These are phyloP conservation scores for Mariannaea elegans DNA, from an alignment of 2,329 filamentous ascomycete species.

Conservation along the genomic window DNA sequence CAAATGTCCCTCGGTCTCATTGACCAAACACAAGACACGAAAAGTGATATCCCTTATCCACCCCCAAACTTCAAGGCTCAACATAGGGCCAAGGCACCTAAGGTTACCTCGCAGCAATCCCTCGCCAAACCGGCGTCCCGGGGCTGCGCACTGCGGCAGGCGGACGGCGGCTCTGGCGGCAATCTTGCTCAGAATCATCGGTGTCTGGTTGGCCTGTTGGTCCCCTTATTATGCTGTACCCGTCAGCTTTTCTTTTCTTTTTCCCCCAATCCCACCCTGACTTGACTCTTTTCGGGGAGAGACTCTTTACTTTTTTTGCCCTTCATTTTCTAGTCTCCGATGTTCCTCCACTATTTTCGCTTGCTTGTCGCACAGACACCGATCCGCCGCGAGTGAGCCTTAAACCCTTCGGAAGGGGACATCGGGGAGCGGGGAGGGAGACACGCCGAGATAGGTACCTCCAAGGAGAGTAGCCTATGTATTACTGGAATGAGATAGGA, in stretches of 20 bases:
- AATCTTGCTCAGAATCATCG: constrained; percentile 21
- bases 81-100: constrained; percentile 10
- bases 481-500: background rate
- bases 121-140: constrained; percentile 19
- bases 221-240: constrained; percentile 11
- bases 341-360: constrained; percentile 7
- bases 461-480: background rate
- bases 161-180: constrained; percentile 37
- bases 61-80: background rate
- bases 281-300: background rate
- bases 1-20: background rate
- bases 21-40: background rate
- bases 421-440: background rate
- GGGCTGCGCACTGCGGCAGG: constrained; percentile 6
- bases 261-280: constrained; percentile 1
- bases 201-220: constrained; percentile 11
- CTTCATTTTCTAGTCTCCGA: constrained; percentile 14
- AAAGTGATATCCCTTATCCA: no score
- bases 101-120: constrained; percentile 25
- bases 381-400: background rate
- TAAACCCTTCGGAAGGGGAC: background rate
- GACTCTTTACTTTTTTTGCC: background rate
- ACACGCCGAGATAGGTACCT: background rate
- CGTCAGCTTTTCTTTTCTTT: constrained; percentile 5
- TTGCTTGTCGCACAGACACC: constrained; percentile 11